Percentiles rank a stretch among this genome's conserved stretches.
phyloP scores from a whole-genome alignment of 2,329 filamentous ascomycete species.

The Blastomyces percursus region DNA sequence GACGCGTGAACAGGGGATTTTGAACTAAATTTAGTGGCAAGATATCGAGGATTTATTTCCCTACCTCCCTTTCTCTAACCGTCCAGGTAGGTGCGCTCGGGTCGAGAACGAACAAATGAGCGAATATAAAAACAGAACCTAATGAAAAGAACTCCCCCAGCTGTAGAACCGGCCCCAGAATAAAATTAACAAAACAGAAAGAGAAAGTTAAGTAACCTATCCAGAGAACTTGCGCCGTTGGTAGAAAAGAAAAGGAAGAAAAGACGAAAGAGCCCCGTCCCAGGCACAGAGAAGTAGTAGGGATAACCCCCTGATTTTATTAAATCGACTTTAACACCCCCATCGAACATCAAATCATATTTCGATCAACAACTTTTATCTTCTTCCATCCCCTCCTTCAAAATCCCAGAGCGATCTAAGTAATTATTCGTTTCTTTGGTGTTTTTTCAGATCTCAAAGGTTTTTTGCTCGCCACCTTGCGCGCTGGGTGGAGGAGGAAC shows the following conservation, averaged over 20 bases:
- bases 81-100: neutral
- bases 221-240: slow-evolving; percentile 4
- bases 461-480: slow-evolving; percentile 33
- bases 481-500: slow-evolving; percentile 32
- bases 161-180: slow-evolving; percentile 8
- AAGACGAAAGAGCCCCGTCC: neutral
- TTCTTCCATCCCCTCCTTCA: neutral
- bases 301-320: neutral
- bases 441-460: slow-evolving; percentile 29
- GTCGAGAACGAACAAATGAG: neutral
- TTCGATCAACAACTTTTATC: neutral
- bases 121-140: neutral
- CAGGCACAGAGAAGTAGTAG: neutral
- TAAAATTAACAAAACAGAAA: slow-evolving; percentile 1
- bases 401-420: neutral
- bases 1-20: neutral
- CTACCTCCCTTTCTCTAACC: neutral
- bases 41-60: neutral
- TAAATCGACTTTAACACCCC: neutral
- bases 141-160: slow-evolving; percentile 8
- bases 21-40: neutral
- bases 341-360: neutral
- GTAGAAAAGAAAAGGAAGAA: neutral
- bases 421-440: neutral
- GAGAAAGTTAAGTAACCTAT: neutral